Evolutionary conservation across 768 basidiomycete species (phyloP).

Genomic region (Plicaturopsis crispa): DNA sequence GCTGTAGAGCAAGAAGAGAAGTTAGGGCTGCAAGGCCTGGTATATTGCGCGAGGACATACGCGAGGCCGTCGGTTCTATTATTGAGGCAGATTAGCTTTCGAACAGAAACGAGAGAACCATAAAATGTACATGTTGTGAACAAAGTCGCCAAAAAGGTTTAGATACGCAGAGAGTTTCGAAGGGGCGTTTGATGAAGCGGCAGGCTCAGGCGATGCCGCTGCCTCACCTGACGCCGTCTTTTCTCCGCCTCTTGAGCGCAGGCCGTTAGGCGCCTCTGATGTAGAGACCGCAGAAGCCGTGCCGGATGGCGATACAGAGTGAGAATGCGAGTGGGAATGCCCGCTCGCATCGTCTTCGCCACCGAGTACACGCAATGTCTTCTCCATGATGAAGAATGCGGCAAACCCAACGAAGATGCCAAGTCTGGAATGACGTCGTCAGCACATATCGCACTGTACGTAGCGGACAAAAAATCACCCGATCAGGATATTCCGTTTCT

Average conservation of each 20-base stretch:
- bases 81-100: constrained; percentile 7
- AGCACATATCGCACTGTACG: constrained; percentile 3
- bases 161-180: constrained; percentile 88
- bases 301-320: constrained; percentile 27
- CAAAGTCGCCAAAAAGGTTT: constrained; percentile 90
- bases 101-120: constrained; percentile 10
- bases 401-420: constrained; percentile 85
- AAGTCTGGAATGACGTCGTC: constrained; percentile 33
- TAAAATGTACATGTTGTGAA: constrained; percentile 77
- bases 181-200: constrained; percentile 35
- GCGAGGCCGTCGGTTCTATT: constrained; percentile 85
- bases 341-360: constrained; percentile 42
- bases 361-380: constrained; percentile 76
- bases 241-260: constrained; percentile 35
- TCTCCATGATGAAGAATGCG: constrained; percentile 90
- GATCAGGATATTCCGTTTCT: constrained; percentile 85
- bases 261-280: constrained; percentile 32
- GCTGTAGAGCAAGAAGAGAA: constrained; percentile 26
- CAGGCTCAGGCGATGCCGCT: constrained; percentile 8
- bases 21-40: constrained; percentile 1
- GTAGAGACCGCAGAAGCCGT: constrained; percentile 41
- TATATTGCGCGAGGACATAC: constrained; percentile 31
- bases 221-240: constrained; percentile 23
- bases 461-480: constrained; percentile 43
- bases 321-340: constrained; percentile 58